phyloP scores from a whole-genome alignment of 2,329 filamentous ascomycete species.

The Chaetomium olivaceum region DNA sequence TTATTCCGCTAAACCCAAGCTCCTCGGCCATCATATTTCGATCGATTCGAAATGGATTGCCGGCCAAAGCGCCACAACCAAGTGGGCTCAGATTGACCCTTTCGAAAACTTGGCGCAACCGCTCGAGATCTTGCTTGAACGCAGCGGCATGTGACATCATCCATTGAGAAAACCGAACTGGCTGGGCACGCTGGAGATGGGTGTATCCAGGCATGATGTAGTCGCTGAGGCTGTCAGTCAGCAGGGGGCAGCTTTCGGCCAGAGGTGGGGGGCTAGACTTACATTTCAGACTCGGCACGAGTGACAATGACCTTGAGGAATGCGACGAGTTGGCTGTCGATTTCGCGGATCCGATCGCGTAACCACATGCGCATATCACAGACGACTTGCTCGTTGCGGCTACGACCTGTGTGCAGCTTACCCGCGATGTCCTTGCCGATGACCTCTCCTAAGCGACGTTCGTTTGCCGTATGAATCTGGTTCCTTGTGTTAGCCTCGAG shows the following conservation, averaged over 20 bases:
- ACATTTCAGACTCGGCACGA: constrained; percentile 2
- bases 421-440: not conserved
- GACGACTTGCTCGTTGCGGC: not conserved
- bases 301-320: not conserved
- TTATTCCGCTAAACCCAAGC: not conserved
- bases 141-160: not conserved
- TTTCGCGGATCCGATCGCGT: not conserved
- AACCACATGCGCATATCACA: not conserved
- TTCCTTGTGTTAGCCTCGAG: not conserved
- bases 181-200: not conserved
- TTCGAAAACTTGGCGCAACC: not conserved
- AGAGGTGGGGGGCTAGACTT: not conserved
- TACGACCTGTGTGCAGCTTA: constrained; percentile 1
- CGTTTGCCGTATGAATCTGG: constrained; percentile 1
- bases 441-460: not conserved
- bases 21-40: not conserved
- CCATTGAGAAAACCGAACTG: not conserved
- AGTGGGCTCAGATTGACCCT: not conserved
- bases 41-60: not conserved
- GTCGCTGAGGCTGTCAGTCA: constrained; percentile 1
- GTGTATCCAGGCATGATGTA: constrained; percentile 5
- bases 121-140: not conserved
- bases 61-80: not conserved
- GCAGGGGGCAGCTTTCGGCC: not conserved
- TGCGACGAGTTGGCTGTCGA: not conserved